phyloP scores from a whole-genome alignment of 1,284 basidiomycete species.

The Malassezia restricta region DNA sequence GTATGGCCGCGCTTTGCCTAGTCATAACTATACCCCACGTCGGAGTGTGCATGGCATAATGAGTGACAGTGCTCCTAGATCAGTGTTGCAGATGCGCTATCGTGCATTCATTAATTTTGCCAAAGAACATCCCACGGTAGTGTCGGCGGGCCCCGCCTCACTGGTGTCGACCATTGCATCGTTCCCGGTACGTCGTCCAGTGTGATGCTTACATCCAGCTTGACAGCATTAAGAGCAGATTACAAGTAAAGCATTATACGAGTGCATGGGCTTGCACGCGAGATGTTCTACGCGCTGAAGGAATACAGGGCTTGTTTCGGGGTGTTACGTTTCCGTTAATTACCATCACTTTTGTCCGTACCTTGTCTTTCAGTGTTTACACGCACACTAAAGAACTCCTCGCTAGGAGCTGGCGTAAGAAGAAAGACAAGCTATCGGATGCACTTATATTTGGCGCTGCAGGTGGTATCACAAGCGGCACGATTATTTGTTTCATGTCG shows the following conservation, averaged over 20 bases:
- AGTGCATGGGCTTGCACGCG: constrained; percentile 37
- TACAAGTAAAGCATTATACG: constrained; percentile 43
- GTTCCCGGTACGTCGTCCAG: constrained; percentile 26
- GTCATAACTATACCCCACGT: no score
- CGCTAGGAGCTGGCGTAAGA: constrained; percentile 44
- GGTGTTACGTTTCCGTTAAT: constrained; percentile 79
- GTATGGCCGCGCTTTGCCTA: no score
- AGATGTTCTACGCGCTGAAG: constrained; percentile 66
- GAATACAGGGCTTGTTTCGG: constrained; percentile 77
- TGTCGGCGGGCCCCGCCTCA: constrained; percentile 40
- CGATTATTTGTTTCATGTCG: constrained; percentile 54
- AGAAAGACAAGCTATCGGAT: neutral
- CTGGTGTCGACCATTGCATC: constrained; percentile 39
- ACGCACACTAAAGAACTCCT: constrained; percentile 72
- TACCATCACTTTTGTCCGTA: constrained; percentile 91
- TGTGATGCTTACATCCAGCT: constrained; percentile 15
- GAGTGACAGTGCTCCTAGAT: neutral
- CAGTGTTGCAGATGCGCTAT: constrained; percentile 2
- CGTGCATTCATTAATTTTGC: constrained; percentile 1
- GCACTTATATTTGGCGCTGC: constrained; percentile 31
- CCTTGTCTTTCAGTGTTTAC: constrained; percentile 85
- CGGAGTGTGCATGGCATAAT: neutral
- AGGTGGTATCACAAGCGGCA: constrained; percentile 67
- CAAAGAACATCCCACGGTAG: constrained; percentile 32
- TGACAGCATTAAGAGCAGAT: constrained; percentile 38